A percentile compares a stretch with the other conserved stretches of the same genome.
Evolutionary conservation across 2,329 filamentous ascomycete species (phyloP).

Genomic region (Neodidymelliopsis sp.): DNA sequence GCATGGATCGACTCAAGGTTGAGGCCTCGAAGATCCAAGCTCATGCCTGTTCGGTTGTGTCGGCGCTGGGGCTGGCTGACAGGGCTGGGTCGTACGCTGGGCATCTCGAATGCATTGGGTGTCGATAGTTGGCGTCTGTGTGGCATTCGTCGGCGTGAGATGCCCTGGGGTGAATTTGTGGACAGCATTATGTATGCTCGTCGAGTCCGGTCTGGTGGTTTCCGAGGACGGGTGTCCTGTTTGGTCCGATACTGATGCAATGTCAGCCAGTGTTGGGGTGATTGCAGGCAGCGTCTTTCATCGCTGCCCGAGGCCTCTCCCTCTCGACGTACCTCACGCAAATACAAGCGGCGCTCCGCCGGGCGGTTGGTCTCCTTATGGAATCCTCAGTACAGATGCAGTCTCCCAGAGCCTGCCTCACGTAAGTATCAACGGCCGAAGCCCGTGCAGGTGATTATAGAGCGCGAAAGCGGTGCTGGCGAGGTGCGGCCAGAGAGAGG

Average conservation of each 20-base stretch:
- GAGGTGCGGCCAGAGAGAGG: slow-evolving; percentile 15
- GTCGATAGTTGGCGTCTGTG: slow-evolving; percentile 91
- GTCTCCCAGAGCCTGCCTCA: slow-evolving; percentile 50
- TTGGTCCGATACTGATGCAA: slow-evolving; percentile 48
- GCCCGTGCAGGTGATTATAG: slow-evolving; percentile 32
- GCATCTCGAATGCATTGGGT: slow-evolving; percentile 77
- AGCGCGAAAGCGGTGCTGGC: slow-evolving; percentile 11
- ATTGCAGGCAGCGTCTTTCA: too few species aligned
- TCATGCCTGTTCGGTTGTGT: slow-evolving; percentile 81
- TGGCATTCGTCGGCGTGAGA: slow-evolving; percentile 76
- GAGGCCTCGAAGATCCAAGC: slow-evolving; percentile 74
- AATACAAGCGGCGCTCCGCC: slow-evolving; percentile 79
- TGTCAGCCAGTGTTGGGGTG: slow-evolving; percentile 36
- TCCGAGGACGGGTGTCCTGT: slow-evolving; percentile 48
- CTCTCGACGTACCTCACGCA: slow-evolving; percentile 73
- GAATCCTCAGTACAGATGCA: slow-evolving; percentile 53
- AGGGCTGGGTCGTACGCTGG: slow-evolving; percentile 73
- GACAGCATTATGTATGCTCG: slow-evolving; percentile 81
- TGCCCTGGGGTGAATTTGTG: slow-evolving; percentile 70
- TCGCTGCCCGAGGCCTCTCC: too few species aligned
- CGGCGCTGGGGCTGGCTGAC: slow-evolving; percentile 60
- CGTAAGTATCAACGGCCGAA: slow-evolving; percentile 46
- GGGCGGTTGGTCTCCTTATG: slow-evolving; percentile 65
- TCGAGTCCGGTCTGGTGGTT: slow-evolving; percentile 66
- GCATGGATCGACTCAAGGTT: slow-evolving; percentile 55